phyloP scores from a whole-genome alignment of 176 grass and related monocot genomes.

The Musa acuminata region DNA sequence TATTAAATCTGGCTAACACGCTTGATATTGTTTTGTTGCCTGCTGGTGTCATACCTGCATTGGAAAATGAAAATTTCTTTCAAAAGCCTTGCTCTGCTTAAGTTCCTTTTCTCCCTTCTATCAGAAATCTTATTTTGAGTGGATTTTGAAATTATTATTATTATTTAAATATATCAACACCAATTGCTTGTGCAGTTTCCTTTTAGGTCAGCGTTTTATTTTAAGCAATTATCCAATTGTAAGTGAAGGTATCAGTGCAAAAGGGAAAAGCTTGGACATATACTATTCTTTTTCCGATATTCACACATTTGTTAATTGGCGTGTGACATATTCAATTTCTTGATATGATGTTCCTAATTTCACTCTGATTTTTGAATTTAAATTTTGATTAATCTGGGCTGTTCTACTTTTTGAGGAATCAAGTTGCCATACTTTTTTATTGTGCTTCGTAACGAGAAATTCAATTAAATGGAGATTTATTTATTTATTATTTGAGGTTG shows the following conservation, averaged over 20 bases:
- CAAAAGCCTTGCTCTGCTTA: neutral
- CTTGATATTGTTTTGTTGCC: neutral
- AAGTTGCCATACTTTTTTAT: too few species aligned
- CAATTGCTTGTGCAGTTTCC: too few species aligned
- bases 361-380: too few species aligned
- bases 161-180: neutral
- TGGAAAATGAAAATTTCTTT: neutral
- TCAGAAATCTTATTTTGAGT: neutral
- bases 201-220: neutral
- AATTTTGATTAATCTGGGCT: too few species aligned
- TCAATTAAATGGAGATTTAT: too few species aligned
- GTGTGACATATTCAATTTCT: neutral
- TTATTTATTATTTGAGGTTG: too few species aligned
- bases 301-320: neutral
- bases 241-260: neutral
- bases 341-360: neutral
- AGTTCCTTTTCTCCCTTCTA: neutral
- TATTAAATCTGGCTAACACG: neutral
- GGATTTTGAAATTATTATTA: neutral
- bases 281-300: neutral
- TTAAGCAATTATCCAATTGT: neutral
- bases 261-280: neutral
- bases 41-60: neutral
- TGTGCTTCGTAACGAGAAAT: too few species aligned
- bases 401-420: too few species aligned